These are phyloP conservation scores for Dalbergia cultrata DNA, from an alignment of 306 rosid species.

Conservation along the genomic window DNA sequence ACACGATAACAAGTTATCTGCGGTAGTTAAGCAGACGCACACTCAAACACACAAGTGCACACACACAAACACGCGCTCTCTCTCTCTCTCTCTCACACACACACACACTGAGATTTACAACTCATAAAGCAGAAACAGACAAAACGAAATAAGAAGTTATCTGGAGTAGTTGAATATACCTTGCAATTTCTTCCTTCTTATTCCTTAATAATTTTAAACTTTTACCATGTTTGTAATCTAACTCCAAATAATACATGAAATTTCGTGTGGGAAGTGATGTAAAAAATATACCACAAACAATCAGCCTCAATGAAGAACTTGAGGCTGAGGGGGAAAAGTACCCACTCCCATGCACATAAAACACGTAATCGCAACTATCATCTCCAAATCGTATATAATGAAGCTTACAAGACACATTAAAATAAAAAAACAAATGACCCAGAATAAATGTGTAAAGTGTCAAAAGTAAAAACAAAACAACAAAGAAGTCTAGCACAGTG, in stretches of 20 bases:
- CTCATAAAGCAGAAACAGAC: too few species aligned
- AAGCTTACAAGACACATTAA: not conserved
- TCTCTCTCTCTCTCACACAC: too few species aligned
- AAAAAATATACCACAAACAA: not conserved
- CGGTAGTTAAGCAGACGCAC: too few species aligned
- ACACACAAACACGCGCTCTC: too few species aligned
- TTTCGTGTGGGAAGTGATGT: not conserved
- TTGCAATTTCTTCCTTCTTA: not conserved
- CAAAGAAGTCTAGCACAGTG: not conserved
- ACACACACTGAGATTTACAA: too few species aligned
- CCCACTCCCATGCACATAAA: not conserved
- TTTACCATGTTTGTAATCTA: not conserved
- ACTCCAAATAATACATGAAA: not conserved
- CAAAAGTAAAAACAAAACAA: not conserved
- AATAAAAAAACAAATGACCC: not conserved
- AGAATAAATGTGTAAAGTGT: not conserved
- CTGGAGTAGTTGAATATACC: not conserved
- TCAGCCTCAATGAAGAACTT: not conserved
- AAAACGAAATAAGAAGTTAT: too few species aligned
- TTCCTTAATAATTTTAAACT: not conserved
- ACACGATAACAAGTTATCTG: too few species aligned
- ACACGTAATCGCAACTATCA: not conserved
- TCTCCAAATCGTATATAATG: not conserved
- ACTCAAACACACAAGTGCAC: too few species aligned
- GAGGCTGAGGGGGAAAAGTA: not conserved